phyloP scores from a whole-genome alignment of 495 filamentous ascomycete species.

The Podospora appendiculata region DNA sequence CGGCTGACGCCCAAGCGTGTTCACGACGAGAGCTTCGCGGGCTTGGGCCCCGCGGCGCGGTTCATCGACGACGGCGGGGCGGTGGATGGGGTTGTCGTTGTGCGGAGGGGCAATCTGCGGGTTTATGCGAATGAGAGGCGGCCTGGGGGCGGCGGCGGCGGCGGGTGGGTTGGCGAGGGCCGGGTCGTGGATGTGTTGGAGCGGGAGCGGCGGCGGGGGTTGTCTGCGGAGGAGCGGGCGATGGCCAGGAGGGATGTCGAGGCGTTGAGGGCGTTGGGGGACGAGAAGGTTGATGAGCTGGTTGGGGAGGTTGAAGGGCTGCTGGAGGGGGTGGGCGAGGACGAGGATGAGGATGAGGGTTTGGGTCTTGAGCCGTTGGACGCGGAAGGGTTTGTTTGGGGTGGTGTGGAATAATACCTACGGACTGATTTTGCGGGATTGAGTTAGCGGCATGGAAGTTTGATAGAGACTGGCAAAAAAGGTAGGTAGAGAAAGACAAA shows the following conservation, averaged over 20 bases:
- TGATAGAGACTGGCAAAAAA: too few species aligned
- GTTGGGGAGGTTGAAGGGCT: constrained; percentile 20
- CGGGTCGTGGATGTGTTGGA: constrained; percentile 12
- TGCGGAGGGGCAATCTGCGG: constrained; percentile 15
- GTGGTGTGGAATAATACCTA: background rate
- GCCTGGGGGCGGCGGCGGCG: background rate
- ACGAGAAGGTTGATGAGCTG: constrained; percentile 16
- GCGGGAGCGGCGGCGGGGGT: constrained; percentile 14
- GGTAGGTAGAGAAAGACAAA: too few species aligned
- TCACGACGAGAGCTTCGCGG: constrained; percentile 29
- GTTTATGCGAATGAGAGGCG: constrained; percentile 13
- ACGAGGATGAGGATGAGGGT: constrained; percentile 8
- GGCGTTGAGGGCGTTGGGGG: constrained; percentile 12
- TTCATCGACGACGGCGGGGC: constrained; percentile 20
- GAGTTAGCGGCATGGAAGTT: too few species aligned
- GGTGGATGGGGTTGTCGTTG: constrained; percentile 18
- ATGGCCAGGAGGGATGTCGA: constrained; percentile 13
- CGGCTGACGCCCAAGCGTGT: constrained; percentile 26
- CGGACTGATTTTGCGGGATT: too few species aligned
- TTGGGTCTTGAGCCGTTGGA: constrained; percentile 1
- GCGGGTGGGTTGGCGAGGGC: constrained; percentile 3
- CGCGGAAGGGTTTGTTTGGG: constrained; percentile 6
- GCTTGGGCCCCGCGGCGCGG: constrained; percentile 16
- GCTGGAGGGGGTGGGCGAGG: constrained; percentile 6
- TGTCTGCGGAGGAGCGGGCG: constrained; percentile 16